Conservation (phyloP, 2,329 filamentous ascomycete species). For the Aurifilum marmelostoma region DNA sequence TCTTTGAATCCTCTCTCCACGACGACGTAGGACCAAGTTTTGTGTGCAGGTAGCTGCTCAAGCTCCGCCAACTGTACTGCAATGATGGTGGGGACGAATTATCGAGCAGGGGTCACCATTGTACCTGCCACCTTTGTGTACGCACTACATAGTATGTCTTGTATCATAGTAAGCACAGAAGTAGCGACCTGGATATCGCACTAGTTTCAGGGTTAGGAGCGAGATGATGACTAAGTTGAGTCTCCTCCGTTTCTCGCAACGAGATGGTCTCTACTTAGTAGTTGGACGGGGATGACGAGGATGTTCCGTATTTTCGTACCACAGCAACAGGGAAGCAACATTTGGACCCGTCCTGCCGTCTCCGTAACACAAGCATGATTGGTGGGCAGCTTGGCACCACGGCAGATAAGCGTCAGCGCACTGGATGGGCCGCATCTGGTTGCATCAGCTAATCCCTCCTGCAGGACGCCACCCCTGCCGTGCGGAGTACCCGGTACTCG, state of each 20-base stretch:
- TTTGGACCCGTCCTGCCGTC: background rate
- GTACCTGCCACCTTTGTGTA: background rate
- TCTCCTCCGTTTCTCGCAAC: background rate
- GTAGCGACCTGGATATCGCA: background rate
- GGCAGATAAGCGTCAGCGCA: slow-evolving; percentile 8
- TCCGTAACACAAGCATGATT: background rate
- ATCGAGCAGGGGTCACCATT: background rate
- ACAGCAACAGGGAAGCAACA: background rate
- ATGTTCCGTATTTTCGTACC: background rate
- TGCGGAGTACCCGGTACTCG: slow-evolving; percentile 4
- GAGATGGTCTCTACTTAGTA: background rate
- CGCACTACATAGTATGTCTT: background rate
- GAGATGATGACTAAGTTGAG: background rate
- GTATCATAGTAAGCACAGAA: background rate
- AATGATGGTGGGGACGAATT: background rate
- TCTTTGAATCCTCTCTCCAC: background rate
- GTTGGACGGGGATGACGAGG: background rate
- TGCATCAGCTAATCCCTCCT: slow-evolving; percentile 13
- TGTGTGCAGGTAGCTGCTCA: background rate
- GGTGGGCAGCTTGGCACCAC: background rate
- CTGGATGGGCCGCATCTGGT: slow-evolving; percentile 5
- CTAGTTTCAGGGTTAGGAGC: background rate
- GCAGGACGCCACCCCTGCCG: slow-evolving; percentile 5
- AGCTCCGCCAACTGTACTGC: background rate
- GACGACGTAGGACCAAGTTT: background rate